Evolutionary conservation across 257 asterid genomes (phyloP).

Genomic region (Gardenia jasminoides): DNA sequence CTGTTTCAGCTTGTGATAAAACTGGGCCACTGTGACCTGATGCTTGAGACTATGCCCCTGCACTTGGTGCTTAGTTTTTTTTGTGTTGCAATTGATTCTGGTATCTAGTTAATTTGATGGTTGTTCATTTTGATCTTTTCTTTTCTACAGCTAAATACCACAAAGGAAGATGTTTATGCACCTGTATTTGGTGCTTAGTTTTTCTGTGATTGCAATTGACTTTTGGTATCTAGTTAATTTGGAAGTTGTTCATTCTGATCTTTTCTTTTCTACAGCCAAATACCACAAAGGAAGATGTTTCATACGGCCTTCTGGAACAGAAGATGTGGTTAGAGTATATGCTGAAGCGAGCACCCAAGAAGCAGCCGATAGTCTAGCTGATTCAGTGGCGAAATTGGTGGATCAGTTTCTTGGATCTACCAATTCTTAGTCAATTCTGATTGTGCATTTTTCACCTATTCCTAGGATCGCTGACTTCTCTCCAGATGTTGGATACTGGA

Average conservation of each 20-base stretch:
- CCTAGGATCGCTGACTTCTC: not conserved
- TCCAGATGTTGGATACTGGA: not conserved
- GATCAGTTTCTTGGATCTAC: conserved; percentile 56
- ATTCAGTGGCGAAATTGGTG: conserved; percentile 62
- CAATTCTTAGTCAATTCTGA: conserved; percentile 18
- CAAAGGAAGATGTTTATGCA: conserved; percentile 69
- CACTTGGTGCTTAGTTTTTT: not conserved
- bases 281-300: conserved; percentile 74
- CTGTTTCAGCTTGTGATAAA: not conserved
- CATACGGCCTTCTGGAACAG: conserved; percentile 92
- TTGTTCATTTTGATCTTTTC: not conserved
- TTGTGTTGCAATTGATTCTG: not conserved
- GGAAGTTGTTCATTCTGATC: not conserved
- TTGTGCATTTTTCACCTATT: too few relatives aligned
- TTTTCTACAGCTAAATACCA: conserved; percentile 57
- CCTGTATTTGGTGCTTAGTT: not conserved
- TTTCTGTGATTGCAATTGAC: not conserved
- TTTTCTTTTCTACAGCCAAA: conserved; percentile 47
- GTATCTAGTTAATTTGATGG: not conserved
- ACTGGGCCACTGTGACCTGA: not conserved
- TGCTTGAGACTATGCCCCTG: conserved; percentile 7
- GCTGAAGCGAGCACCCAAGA: conserved; percentile 84
- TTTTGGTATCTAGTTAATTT: not conserved
- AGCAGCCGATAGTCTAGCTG: conserved; percentile 70
- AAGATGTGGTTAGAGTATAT: conserved; percentile 87